Conservation (phyloP, 768 basidiomycete species). For the Hortiboletus campestris region DNA sequence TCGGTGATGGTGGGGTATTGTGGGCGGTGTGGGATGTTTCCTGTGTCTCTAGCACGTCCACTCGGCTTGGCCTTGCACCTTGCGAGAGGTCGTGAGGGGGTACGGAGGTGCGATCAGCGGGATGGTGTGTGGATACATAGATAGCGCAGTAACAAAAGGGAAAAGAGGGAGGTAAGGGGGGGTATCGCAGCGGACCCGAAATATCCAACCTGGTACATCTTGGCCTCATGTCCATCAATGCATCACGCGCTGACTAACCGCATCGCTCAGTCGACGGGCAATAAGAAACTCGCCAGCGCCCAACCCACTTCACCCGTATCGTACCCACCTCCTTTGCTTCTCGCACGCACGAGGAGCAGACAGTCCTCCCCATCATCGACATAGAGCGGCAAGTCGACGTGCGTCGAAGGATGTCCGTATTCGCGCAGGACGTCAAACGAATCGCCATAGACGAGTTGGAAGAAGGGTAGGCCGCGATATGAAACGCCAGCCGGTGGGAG, state of each 20-base stretch:
- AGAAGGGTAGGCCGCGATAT: constrained; percentile 77
- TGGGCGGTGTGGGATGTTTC: neutral
- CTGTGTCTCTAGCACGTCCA: constrained; percentile 1
- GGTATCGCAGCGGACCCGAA: constrained; percentile 17
- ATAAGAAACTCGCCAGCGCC: constrained; percentile 80
- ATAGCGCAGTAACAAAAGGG: constrained; percentile 7
- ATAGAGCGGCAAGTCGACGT: constrained; percentile 69
- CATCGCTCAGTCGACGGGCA: constrained; percentile 46
- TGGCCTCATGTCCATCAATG: constrained; percentile 4
- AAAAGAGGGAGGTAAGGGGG: neutral
- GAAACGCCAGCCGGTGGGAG: constrained; percentile 59
- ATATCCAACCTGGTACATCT: constrained; percentile 1
- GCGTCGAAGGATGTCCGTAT: constrained; percentile 74
- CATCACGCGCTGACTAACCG: neutral
- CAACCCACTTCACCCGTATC: constrained; percentile 59
- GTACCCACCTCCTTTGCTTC: constrained; percentile 20
- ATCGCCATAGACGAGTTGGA: constrained; percentile 61
- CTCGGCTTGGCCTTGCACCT: constrained; percentile 6
- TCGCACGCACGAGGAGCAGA: constrained; percentile 66
- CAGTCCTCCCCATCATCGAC: constrained; percentile 80
- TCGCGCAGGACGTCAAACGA: constrained; percentile 69
- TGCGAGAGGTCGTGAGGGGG: constrained; percentile 3
- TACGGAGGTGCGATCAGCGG: neutral
- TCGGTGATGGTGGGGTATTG: neutral
- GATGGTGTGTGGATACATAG: constrained; percentile 5